phyloP scores from a whole-genome alignment of 2,329 filamentous ascomycete species.

The Clarireedia hainanense region DNA sequence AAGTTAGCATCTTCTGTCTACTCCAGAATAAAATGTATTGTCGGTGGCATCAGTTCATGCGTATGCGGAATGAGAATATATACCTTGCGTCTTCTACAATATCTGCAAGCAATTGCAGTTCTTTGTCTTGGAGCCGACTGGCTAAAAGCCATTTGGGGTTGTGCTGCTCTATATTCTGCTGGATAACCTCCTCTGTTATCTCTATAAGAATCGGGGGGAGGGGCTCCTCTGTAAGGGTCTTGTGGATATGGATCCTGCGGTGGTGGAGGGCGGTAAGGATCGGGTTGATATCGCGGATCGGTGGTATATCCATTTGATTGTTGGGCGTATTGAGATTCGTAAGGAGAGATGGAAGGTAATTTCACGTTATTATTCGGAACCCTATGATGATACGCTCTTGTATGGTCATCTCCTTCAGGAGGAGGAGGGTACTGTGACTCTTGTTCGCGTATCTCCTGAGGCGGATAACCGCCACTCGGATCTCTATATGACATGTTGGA shows the following conservation, averaged over 20 bases:
- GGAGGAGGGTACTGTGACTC: slow-evolving; percentile 25
- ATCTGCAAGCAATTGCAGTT: slow-evolving; percentile 53
- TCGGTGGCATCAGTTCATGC: not conserved
- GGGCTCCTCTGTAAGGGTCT: not conserved
- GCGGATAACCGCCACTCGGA: slow-evolving; percentile 24
- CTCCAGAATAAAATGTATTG: not conserved
- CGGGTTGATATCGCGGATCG: slow-evolving; percentile 16
- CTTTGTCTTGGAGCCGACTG: slow-evolving; percentile 50
- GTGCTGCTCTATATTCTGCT: slow-evolving; percentile 22
- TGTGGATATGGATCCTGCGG: not conserved
- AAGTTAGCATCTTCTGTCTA: slow-evolving; percentile 11
- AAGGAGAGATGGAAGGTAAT: slow-evolving; percentile 27
- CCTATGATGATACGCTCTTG: slow-evolving; percentile 25
- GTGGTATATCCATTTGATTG: slow-evolving; percentile 20
- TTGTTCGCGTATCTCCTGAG: slow-evolving; percentile 15
- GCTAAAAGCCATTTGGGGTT: slow-evolving; percentile 21
- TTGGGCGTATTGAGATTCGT: slow-evolving; percentile 22
- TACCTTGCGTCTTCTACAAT: slow-evolving; percentile 53
- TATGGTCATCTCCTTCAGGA: slow-evolving; percentile 28
- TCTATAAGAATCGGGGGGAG: slow-evolving; percentile 17
- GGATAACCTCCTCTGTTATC: slow-evolving; percentile 3
- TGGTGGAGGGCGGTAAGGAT: slow-evolving; percentile 21
- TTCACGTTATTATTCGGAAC: slow-evolving; percentile 20
- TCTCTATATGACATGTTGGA: slow-evolving; percentile 28
- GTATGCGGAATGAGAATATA: not conserved